phyloP scores from a whole-genome alignment of 2,329 filamentous ascomycete species.

The Aspergillus pseudoglaucus region DNA sequence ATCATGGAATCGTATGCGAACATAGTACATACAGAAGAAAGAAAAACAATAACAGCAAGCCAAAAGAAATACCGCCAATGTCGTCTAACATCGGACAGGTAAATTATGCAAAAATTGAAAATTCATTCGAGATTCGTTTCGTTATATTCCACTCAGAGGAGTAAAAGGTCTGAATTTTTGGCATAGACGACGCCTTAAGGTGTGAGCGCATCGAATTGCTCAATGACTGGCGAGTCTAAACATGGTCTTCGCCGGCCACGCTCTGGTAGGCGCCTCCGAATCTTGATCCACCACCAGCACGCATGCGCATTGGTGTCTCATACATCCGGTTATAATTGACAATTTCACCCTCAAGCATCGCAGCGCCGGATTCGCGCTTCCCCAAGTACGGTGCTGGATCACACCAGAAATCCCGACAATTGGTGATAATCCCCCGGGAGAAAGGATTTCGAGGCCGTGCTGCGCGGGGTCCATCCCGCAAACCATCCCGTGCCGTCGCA shows the following conservation, averaged over 20 bases:
- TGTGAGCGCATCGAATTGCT: neutral
- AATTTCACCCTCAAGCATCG: slow-evolving; percentile 67
- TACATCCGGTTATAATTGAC: slow-evolving; percentile 89
- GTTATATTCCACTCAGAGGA: slow-evolving; percentile 5
- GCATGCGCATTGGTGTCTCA: slow-evolving; percentile 69
- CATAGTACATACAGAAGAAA: slow-evolving; percentile 10
- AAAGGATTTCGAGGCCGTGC: slow-evolving; percentile 70
- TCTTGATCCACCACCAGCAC: slow-evolving; percentile 40
- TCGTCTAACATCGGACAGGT: neutral
- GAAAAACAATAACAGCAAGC: neutral
- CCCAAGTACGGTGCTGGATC: slow-evolving; percentile 79
- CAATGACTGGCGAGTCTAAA: slow-evolving; percentile 20
- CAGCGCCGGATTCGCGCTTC: slow-evolving; percentile 64
- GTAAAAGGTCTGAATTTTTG: neutral
- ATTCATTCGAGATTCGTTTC: slow-evolving; percentile 10
- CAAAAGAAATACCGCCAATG: neutral
- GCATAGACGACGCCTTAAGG: slow-evolving; percentile 1
- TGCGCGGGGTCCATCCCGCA: slow-evolving; percentile 41
- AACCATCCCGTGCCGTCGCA: slow-evolving; percentile 75
- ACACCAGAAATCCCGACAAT: slow-evolving; percentile 96
- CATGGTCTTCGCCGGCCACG: slow-evolving; percentile 34
- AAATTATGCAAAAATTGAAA: neutral
- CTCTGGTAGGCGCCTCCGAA: slow-evolving; percentile 54
- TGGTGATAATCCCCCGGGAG: slow-evolving; percentile 72
- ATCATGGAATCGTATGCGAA: slow-evolving; percentile 6